These are phyloP conservation scores for Dentipellis fragilis DNA, from an alignment of 768 basidiomycete genomes.

Conservation along the genomic window DNA sequence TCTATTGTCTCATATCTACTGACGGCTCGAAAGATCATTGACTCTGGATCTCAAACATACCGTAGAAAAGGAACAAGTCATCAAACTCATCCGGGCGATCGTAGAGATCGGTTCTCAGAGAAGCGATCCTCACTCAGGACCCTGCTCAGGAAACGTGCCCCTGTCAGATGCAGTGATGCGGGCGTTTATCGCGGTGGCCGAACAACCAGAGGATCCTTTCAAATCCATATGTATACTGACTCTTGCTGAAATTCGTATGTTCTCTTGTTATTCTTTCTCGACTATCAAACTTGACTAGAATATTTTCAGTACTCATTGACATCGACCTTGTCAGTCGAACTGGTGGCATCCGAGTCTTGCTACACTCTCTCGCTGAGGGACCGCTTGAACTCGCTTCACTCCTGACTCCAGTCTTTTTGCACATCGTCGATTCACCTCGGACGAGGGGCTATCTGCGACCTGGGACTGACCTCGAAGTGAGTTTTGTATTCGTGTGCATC, in stretches of 20 bases:
- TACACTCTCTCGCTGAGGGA: constrained; percentile 86
- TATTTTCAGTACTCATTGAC: constrained; percentile 69
- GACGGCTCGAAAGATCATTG: constrained; percentile 46
- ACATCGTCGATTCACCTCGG: constrained; percentile 77
- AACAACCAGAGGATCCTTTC: constrained; percentile 87
- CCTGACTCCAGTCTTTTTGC: constrained; percentile 70
- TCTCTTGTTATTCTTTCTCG: not conserved
- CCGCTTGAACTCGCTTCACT: constrained; percentile 73
- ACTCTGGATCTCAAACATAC: constrained; percentile 76
- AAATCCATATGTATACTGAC: constrained; percentile 76
- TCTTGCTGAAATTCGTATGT: constrained; percentile 80
- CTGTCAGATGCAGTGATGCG: constrained; percentile 74
- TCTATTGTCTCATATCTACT: constrained; percentile 2
- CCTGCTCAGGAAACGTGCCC: constrained; percentile 37
- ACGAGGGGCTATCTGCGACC: constrained; percentile 69
- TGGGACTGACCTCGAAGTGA: constrained; percentile 84
- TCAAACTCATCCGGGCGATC: constrained; percentile 79
- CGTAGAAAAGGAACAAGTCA: constrained; percentile 84
- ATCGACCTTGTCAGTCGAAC: constrained; percentile 71
- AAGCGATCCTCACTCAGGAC: constrained; percentile 32
- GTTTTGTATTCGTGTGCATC: not conserved
- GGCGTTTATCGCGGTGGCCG: constrained; percentile 86
- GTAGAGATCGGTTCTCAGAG: constrained; percentile 65
- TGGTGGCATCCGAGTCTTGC: constrained; percentile 76
- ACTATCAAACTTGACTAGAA: not conserved